A percentile compares a stretch with the other conserved stretches of the same genome.
Conservation (phyloP, 2,329 filamentous ascomycete genomes). For the Epichloe baconii region DNA sequence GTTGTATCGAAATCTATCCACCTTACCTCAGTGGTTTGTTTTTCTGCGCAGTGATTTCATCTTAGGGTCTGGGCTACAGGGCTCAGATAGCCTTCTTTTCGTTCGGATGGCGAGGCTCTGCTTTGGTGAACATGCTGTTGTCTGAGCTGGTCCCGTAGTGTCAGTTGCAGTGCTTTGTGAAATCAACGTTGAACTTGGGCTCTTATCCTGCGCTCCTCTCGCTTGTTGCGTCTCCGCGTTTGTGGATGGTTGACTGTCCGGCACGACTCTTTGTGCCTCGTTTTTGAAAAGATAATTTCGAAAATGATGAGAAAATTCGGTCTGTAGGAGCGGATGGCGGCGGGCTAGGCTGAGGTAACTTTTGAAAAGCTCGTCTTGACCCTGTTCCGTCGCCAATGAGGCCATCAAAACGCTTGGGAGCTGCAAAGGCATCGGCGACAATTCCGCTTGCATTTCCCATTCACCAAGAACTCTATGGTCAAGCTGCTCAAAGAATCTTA, state of each 20-base stretch:
- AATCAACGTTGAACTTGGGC: background rate
- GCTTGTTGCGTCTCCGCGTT: background rate
- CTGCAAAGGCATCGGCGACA: conserved; percentile 22
- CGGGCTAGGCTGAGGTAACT: background rate
- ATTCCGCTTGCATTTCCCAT: conserved; percentile 14
- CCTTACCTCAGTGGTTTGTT: too few species aligned
- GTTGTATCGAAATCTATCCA: too few species aligned
- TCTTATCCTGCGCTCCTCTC: background rate
- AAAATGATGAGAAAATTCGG: conserved; percentile 1
- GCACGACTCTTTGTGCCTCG: background rate
- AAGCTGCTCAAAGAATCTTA: conserved; percentile 19
- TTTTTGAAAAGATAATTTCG: background rate
- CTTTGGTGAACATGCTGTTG: background rate
- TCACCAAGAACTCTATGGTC: conserved; percentile 16
- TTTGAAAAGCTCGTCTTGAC: background rate
- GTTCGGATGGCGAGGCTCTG: background rate
- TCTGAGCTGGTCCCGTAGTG: background rate
- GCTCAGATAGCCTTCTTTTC: background rate
- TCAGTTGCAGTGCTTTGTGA: background rate
- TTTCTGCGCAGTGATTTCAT: background rate
- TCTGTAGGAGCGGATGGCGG: conserved; percentile 2
- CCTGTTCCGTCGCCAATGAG: background rate
- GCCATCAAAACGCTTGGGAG: conserved; percentile 15
- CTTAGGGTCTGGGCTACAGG: background rate
- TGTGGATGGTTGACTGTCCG: background rate